These are phyloP conservation scores for Pichia nakasei DNA, from an alignment of 805 yeast genomes.

Conservation along the genomic window DNA sequence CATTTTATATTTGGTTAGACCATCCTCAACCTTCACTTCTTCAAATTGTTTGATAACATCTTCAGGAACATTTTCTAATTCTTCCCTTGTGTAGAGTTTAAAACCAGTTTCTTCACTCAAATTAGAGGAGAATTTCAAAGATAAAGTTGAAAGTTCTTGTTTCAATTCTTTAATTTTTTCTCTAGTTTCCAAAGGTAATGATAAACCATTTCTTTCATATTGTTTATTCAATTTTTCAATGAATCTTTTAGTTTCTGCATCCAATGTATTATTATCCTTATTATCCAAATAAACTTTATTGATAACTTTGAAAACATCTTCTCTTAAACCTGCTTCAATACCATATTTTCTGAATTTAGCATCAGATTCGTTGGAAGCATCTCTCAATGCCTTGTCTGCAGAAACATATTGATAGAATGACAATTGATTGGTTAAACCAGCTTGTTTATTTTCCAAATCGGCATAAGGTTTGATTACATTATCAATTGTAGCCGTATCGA, in stretches of 20 bases:
- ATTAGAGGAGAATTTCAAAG: constrained; percentile 53
- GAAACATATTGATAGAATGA: constrained; percentile 71
- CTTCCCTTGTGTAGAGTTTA: constrained; percentile 50
- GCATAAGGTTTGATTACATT: constrained; percentile 47
- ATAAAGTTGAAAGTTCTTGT: constrained; percentile 43
- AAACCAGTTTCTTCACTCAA: constrained; percentile 63
- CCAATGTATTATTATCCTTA: constrained; percentile 27
- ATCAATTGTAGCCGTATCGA: constrained; percentile 45
- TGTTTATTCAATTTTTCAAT: constrained; percentile 48
- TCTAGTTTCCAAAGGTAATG: constrained; percentile 45
- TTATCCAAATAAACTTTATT: constrained; percentile 39
- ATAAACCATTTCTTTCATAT: constrained; percentile 63
- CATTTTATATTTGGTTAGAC: constrained; percentile 43
- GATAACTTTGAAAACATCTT: constrained; percentile 54
- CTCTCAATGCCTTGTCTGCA: constrained; percentile 52
- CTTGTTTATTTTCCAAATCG: constrained; percentile 39
- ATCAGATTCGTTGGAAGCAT: constrained; percentile 60
- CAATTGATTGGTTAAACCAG: constrained; percentile 40
- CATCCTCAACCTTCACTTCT: constrained; percentile 29
- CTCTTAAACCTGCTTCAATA: constrained; percentile 59
- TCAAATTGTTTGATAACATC: constrained; percentile 53
- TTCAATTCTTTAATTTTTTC: constrained; percentile 49
- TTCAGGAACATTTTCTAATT: constrained; percentile 67
- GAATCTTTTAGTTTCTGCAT: constrained; percentile 48
- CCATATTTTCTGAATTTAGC: constrained; percentile 44